Conservation (phyloP, 345 rosid species). For the Arabis hirsuta region DNA sequence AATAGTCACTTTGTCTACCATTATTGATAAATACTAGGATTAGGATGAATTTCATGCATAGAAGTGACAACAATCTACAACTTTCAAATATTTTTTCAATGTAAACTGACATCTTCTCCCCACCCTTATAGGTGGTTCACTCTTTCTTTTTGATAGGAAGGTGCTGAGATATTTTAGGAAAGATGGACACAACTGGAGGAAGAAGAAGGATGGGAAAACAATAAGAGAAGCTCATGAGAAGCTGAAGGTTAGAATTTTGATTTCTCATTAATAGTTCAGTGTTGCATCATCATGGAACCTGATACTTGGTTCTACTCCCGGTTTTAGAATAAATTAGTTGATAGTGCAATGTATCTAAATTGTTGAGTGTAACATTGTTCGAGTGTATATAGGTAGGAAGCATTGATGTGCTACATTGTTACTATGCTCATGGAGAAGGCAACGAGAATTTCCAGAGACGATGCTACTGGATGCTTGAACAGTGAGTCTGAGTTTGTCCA, state of each 20-base stretch:
- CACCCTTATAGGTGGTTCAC: slow-evolving; percentile 79
- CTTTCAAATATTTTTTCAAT: background rate
- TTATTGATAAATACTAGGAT: background rate
- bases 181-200: slow-evolving; percentile 95
- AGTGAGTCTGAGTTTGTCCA: slow-evolving; percentile 54
- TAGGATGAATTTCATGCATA: background rate
- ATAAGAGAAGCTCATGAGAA: slow-evolving; percentile 95
- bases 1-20: background rate
- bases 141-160: slow-evolving; percentile 90
- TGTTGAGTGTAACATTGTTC: slow-evolving; percentile 43
- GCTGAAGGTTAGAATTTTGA: slow-evolving; percentile 57
- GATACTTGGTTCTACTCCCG: slow-evolving; percentile 14
- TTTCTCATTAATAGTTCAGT: slow-evolving; percentile 2
- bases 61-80: slow-evolving; percentile 1
- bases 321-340: slow-evolving; percentile 23
- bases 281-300: slow-evolving; percentile 4
- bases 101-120: slow-evolving; percentile 39
- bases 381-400: slow-evolving; percentile 78
- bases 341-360: slow-evolving; percentile 17
- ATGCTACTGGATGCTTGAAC: slow-evolving; percentile 96
- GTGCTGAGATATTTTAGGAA: slow-evolving; percentile 89
- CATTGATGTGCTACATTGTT: slow-evolving; percentile 88
- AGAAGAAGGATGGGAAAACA: slow-evolving; percentile 87
- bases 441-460: slow-evolving; percentile 93
- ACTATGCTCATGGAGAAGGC: slow-evolving; percentile 97